Percentiles rank a stretch among this genome's conserved stretches.
phyloP scores from a whole-genome alignment of 164 flowering plant genomes.

The Pachysandra terminalis region DNA sequence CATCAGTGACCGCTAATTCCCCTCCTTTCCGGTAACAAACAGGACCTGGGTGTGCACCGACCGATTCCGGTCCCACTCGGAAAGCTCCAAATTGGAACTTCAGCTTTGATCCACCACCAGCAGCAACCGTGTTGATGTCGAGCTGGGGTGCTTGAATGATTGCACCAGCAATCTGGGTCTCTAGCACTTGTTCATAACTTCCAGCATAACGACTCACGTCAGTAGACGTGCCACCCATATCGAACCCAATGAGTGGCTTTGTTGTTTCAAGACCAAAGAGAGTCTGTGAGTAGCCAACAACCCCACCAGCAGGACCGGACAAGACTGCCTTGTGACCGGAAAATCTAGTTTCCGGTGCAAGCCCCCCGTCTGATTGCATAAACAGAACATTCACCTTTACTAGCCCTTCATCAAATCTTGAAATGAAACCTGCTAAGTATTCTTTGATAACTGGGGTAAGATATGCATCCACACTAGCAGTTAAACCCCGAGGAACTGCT shows the following conservation, averaged over 20 bases:
- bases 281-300: slow-evolving; percentile 96
- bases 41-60: slow-evolving; percentile 99
- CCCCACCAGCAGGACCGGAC: slow-evolving; percentile 99
- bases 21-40: slow-evolving; percentile 98
- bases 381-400: slow-evolving; percentile 84
- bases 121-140: slow-evolving; percentile 96
- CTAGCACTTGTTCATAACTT: slow-evolving; percentile 82
- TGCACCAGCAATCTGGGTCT: slow-evolving; percentile 95
- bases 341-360: slow-evolving; percentile 92
- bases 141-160: slow-evolving; percentile 98
- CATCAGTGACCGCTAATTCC: slow-evolving; percentile 93
- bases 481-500: slow-evolving; percentile 96
- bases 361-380: slow-evolving; percentile 99
- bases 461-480: slow-evolving; percentile 97
- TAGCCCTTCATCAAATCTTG: slow-evolving; percentile 73
- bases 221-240: slow-evolving; percentile 99
- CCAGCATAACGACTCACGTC: slow-evolving; percentile 98
- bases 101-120: slow-evolving; percentile 97
- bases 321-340: slow-evolving; percentile 98
- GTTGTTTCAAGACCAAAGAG: slow-evolving; percentile 80
- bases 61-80: slow-evolving; percentile 95
- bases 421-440: slow-evolving; percentile 84
- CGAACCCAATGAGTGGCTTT: slow-evolving; percentile 95
- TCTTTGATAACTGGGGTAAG: slow-evolving; percentile 93
- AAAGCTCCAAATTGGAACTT: slow-evolving; percentile 95